Evolutionary conservation across 257 asterid species (phyloP).

Genomic region (Solanum sitiens): DNA sequence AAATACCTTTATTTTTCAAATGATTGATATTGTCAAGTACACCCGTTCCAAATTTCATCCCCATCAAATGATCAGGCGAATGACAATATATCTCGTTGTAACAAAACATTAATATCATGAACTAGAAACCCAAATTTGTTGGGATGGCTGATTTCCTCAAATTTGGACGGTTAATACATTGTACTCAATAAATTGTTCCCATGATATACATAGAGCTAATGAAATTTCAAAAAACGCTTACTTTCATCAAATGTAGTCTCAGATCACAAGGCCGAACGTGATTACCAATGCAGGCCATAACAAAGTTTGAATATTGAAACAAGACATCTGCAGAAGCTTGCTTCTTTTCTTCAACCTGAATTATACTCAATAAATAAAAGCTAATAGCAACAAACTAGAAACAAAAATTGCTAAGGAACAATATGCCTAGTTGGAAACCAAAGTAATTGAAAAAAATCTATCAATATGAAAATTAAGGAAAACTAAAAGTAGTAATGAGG

Average conservation of each 20-base stretch:
- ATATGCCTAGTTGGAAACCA: not conserved
- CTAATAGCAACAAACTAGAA: not conserved
- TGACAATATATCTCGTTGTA: not conserved
- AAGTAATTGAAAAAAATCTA: not conserved
- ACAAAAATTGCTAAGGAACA: not conserved
- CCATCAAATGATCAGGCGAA: not conserved
- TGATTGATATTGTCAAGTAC: not conserved
- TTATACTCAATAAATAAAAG: not conserved
- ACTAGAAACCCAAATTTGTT: not conserved
- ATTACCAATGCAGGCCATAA: constrained; percentile 67
- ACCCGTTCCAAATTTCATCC: not conserved
- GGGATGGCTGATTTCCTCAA: not conserved
- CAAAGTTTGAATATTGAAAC: constrained; percentile 72
- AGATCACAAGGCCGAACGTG: constrained; percentile 85
- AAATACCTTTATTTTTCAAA: not conserved
- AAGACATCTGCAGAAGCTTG: constrained; percentile 93
- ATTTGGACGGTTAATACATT: not conserved
- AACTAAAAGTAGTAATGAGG: not conserved
- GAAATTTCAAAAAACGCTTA: constrained; percentile 1
- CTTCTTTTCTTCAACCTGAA: constrained; percentile 67
- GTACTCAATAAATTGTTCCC: not conserved
- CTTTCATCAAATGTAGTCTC: constrained; percentile 93
- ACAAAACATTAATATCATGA: not conserved
- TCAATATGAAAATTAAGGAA: not conserved
- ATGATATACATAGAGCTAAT: not conserved